Conservation (phyloP, 2,329 filamentous ascomycete species). For the Penicillium occitanis region DNA sequence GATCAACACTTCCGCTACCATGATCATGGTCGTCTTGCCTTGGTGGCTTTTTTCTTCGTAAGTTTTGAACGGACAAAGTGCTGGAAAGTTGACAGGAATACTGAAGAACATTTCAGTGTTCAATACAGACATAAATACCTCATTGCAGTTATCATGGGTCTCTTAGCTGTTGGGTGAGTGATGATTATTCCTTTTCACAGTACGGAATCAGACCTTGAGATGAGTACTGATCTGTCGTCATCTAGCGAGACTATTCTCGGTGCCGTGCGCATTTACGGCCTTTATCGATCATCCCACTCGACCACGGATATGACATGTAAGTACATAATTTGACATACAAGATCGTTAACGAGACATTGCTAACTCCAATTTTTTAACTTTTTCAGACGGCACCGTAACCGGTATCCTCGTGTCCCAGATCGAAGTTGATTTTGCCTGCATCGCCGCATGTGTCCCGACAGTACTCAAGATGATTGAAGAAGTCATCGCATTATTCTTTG, state of each 20-base stretch:
- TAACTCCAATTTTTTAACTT: neutral
- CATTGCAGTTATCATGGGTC: conserved; percentile 11
- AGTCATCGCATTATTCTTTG: neutral
- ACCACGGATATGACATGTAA: conserved; percentile 8
- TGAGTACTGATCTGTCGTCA: neutral
- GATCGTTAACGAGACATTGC: neutral
- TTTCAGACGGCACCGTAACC: neutral
- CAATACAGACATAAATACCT: conserved; percentile 10
- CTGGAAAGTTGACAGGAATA: no score
- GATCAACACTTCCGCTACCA: conserved; percentile 8
- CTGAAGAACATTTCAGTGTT: neutral
- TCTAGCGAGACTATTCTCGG: neutral
- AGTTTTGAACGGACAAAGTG: neutral
- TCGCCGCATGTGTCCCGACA: conserved; percentile 10
- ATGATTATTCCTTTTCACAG: neutral
- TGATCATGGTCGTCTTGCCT: conserved; percentile 8
- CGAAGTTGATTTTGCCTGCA: conserved; percentile 15
- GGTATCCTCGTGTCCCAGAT: conserved; percentile 13
- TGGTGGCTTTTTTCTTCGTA: conserved; percentile 16
- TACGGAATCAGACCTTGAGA: neutral
- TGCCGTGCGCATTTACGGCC: conserved; percentile 12
- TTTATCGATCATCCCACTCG: conserved; percentile 2
- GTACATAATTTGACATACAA: neutral
- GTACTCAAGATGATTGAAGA: conserved; percentile 9
- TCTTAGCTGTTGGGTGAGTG: conserved; percentile 1